Evolutionary conservation across 78 protist genomes (phyloP).

Genomic region (Dictyostelium firmibasis): DNA sequence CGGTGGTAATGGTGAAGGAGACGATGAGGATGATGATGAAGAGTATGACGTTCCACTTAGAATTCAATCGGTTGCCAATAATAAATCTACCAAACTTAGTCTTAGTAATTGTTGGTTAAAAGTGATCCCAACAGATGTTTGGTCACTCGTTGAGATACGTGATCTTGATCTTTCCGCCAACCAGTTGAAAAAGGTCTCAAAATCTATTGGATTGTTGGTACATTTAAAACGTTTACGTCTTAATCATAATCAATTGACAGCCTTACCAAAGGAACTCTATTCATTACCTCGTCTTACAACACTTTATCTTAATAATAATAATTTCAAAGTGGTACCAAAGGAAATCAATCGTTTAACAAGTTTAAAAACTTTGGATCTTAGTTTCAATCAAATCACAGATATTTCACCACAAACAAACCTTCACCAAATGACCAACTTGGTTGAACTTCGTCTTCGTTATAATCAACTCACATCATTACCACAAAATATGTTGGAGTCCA

Average conservation of each 20-base stretch:
- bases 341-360: conserved; percentile 19
- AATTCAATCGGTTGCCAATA: conserved; percentile 24
- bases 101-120: conserved; percentile 60
- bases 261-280: conserved; percentile 54
- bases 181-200: conserved; percentile 68
- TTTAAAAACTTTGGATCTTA: conserved; percentile 31
- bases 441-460: conserved; percentile 52
- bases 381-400: conserved; percentile 72
- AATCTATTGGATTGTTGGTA: conserved; percentile 41
- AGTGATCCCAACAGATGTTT: conserved; percentile 53
- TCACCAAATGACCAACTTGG: conserved; percentile 39
- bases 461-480: conserved; percentile 63
- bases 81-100: conserved; percentile 20
- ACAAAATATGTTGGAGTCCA: conserved; percentile 41
- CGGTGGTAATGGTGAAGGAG: not conserved
- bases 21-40: conserved; percentile 65
- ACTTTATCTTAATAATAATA: conserved; percentile 60
- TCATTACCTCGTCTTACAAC: conserved; percentile 47
- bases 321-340: conserved; percentile 52
- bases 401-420: conserved; percentile 42
- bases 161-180: conserved; percentile 71
- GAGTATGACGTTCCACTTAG: conserved; percentile 57
- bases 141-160: conserved; percentile 33
- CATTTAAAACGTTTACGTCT: conserved; percentile 55
- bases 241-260: conserved; percentile 58